A percentile compares a stretch with the other conserved stretches of the same genome.
Conservation (phyloP, 2,329 filamentous ascomycete species). For the Fusarium tupiense region DNA sequence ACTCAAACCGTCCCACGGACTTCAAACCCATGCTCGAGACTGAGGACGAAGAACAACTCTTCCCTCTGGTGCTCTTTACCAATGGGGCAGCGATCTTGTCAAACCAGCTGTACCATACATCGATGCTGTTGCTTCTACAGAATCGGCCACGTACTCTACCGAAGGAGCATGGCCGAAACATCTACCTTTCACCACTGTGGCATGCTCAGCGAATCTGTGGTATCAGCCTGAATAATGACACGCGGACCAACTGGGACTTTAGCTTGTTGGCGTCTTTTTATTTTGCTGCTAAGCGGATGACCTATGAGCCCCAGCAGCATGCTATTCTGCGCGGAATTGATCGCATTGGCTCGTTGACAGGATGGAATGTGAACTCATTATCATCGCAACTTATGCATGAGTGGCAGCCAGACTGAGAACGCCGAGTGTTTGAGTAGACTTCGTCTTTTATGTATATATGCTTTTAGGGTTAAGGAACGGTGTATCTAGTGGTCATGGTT, state of each 20-base stretch:
- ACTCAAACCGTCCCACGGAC: slow-evolving; percentile 44
- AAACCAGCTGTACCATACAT: slow-evolving; percentile 67
- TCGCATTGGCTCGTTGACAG: slow-evolving; percentile 52
- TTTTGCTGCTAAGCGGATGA: slow-evolving; percentile 57
- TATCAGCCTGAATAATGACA: slow-evolving; percentile 59
- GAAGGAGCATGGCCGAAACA: slow-evolving; percentile 44
- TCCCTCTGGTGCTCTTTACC: slow-evolving; percentile 51
- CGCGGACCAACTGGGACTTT: slow-evolving; percentile 58
- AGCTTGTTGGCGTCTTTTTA: slow-evolving; percentile 58
- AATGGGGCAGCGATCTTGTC: slow-evolving; percentile 56
- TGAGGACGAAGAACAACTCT: slow-evolving; percentile 44
- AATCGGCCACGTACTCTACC: slow-evolving; percentile 58
- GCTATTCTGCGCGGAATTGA: slow-evolving; percentile 53
- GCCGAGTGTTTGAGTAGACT: not conserved
- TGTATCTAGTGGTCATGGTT: not conserved
- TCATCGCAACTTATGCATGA: slow-evolving; percentile 40
- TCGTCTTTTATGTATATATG: not conserved
- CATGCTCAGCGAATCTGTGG: slow-evolving; percentile 60
- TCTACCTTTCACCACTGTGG: slow-evolving; percentile 56
- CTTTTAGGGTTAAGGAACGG: not conserved
- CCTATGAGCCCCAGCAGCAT: slow-evolving; percentile 58
- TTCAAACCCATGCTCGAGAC: slow-evolving; percentile 49
- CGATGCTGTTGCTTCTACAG: slow-evolving; percentile 62
- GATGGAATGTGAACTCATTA: slow-evolving; percentile 50
- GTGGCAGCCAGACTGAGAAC: slow-evolving; percentile 41